Percentiles rank a stretch among this genome's conserved stretches.
These are phyloP conservation scores for Cladosporium halotolerans DNA, from an alignment of 2,329 filamentous ascomycete species.

Conservation along the genomic window DNA sequence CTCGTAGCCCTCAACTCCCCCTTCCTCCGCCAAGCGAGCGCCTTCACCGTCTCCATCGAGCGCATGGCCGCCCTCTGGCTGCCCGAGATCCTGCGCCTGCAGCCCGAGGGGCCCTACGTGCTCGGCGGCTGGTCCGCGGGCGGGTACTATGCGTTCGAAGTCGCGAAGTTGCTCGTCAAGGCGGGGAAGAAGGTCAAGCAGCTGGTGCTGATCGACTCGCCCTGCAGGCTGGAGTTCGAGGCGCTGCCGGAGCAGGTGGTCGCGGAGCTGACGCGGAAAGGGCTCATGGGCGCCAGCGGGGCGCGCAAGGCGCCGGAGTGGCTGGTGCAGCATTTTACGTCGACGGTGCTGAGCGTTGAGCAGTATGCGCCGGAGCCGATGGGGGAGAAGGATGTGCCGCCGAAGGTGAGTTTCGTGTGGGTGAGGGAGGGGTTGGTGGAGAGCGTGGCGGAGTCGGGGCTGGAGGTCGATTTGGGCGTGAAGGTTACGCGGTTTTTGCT, in stretches of 20 bases:
- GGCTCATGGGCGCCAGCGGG: constrained; percentile 60
- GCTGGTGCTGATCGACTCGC: constrained; percentile 48
- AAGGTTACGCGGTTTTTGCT: constrained; percentile 28
- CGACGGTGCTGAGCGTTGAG: constrained; percentile 60
- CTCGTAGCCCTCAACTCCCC: constrained; percentile 59
- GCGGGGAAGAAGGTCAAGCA: constrained; percentile 44
- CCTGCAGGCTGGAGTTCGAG: constrained; percentile 46
- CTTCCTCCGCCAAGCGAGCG: constrained; percentile 62
- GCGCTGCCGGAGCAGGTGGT: constrained; percentile 53
- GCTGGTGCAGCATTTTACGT: constrained; percentile 67
- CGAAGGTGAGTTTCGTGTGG: constrained; percentile 26
- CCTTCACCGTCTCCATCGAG: constrained; percentile 60
- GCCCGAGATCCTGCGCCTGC: constrained; percentile 62
- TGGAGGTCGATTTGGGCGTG: constrained; percentile 25
- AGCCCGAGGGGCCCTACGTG: constrained; percentile 57
- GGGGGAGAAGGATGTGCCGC: constrained; percentile 18
- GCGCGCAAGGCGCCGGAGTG: constrained; percentile 58
- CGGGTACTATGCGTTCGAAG: constrained; percentile 50
- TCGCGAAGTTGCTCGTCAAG: constrained; percentile 42
- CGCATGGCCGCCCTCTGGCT: constrained; percentile 60
- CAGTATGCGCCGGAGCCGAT: constrained; percentile 24
- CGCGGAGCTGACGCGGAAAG: constrained; percentile 65
- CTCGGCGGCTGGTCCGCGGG: constrained; percentile 52
- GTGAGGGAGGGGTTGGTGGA: constrained; percentile 26
- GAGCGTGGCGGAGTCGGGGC: constrained; percentile 22